Base-by-base conservation (phyloP, 768 basidiomycete species). In the Exsudoporus frostii region DNA sequence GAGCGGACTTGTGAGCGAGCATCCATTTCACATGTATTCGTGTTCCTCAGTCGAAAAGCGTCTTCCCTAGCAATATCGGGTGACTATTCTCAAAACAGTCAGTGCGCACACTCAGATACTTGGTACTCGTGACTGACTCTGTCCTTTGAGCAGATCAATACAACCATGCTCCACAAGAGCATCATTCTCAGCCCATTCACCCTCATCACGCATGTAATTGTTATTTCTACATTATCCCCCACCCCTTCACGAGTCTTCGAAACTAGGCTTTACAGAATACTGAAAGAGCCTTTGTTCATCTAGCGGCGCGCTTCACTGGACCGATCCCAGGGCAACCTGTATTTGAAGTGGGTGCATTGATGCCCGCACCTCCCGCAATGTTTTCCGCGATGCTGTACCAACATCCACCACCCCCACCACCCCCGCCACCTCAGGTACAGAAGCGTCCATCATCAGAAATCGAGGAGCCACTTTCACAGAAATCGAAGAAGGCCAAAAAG, bases 261-360 rank as follows among this genome's bases (percentile, higher is more conserved):
- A 60, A 55, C 24, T 34, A 65, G 81, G 82, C 67, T 56, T 84
- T 75, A 71, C 84, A 85, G 71, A 51, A 57, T 45, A 60, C 74
- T 63, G 79, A 84, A 61, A 72, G 85, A 53, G 81, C 75, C 50
- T 82, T 83, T 63, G 66, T 84, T 66, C 83, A 83, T 59, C 58
- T 85, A 61, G 79, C 77, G 41, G 81, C 82, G 32, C 80, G 83
- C 41, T 78, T 69, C 42, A 70, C 73, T 27, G 62, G 65, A 15
- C 65, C 69, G 45, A 68, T 74, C 13, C 41, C 61, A 22, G 60
- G 59, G 36, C 57, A 70, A 57, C 60, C 68, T 41, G 50, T 68
- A 54, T 69, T 69, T 44, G 74, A 72, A 61, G 62, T 66, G 39
- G 66, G 70, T 54, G 57, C 71, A 36, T 59, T 67, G 25, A 69